Conservation (phyloP, 192 early-diverging fungal species). For the Nowakowskiella sp. region DNA sequence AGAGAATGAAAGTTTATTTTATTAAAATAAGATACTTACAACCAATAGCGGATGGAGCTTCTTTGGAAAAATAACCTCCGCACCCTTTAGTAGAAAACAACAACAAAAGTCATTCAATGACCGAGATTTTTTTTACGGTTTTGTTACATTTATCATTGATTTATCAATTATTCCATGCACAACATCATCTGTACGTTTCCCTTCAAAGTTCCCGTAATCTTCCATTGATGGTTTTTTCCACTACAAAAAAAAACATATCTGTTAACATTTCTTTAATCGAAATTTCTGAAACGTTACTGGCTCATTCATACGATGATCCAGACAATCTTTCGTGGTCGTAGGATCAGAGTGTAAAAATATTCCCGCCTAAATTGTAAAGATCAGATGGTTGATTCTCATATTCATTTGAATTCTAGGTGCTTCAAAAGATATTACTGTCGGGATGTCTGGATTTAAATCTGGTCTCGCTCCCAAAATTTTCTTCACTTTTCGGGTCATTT, state of each 20-base stretch:
- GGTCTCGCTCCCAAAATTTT: conserved; percentile 15
- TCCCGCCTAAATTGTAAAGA: too few relatives aligned
- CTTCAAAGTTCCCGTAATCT: neutral
- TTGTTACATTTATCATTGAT: conserved; percentile 16
- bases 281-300: conserved; percentile 1
- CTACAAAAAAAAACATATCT: conserved; percentile 13
- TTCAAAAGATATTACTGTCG: too few relatives aligned
- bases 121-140: conserved; percentile 11
- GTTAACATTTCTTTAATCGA: conserved; percentile 15
- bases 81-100: conserved; percentile 9
- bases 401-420: too few relatives aligned
- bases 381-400: too few relatives aligned
- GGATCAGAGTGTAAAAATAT: too few relatives aligned
- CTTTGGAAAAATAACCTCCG: conserved; percentile 22
- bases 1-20: conserved; percentile 3
- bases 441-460: conserved; percentile 20
- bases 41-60: neutral
- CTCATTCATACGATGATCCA: conserved; percentile 12
- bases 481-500: neutral
- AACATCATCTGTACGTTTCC: neutral
- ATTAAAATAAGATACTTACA: neutral
- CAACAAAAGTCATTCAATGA: conserved; percentile 1
- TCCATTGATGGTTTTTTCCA: conserved; percentile 8
- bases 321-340: conserved; percentile 14
- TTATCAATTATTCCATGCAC: neutral